Percentiles rank a stretch among this genome's conserved stretches.
These are phyloP conservation scores for Boletus subcaerulescens DNA, from an alignment of 768 basidiomycete genomes.

Conservation along the genomic window DNA sequence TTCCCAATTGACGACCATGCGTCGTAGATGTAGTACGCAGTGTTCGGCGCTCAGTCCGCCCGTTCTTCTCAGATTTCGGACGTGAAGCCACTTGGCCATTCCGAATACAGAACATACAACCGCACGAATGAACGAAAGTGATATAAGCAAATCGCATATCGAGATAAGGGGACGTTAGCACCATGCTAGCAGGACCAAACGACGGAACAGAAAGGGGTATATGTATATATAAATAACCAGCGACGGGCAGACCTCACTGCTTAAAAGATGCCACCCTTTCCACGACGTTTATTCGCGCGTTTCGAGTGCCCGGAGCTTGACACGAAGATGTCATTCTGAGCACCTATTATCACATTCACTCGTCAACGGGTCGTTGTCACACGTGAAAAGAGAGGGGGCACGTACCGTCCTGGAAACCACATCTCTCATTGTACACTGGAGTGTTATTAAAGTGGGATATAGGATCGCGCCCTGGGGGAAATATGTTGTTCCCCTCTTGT, in stretches of 20 bases:
- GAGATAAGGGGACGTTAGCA: background rate
- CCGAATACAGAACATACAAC: background rate
- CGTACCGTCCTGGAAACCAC: conserved; percentile 15
- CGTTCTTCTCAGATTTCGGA: no score
- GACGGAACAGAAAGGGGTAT: background rate
- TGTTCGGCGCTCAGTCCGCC: no score
- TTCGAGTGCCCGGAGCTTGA: background rate
- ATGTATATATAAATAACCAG: background rate
- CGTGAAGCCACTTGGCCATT: background rate
- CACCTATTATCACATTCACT: conserved; percentile 4
- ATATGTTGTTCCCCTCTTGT: background rate
- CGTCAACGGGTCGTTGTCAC: background rate
- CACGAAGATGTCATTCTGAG: conserved; percentile 18
- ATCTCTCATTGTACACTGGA: conserved; percentile 11
- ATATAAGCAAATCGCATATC: background rate
- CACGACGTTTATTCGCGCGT: background rate
- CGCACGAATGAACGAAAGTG: no score
- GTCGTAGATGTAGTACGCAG: no score
- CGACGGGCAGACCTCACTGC: no score
- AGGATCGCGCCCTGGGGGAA: background rate
- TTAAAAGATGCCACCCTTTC: background rate
- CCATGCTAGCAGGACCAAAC: background rate
- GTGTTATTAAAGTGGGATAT: background rate
- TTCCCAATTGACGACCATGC: no score
- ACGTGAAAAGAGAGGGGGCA: background rate